Base-by-base conservation (phyloP, 176 grass and related monocot species). In the Hsuehochloa calcarea region DNA sequence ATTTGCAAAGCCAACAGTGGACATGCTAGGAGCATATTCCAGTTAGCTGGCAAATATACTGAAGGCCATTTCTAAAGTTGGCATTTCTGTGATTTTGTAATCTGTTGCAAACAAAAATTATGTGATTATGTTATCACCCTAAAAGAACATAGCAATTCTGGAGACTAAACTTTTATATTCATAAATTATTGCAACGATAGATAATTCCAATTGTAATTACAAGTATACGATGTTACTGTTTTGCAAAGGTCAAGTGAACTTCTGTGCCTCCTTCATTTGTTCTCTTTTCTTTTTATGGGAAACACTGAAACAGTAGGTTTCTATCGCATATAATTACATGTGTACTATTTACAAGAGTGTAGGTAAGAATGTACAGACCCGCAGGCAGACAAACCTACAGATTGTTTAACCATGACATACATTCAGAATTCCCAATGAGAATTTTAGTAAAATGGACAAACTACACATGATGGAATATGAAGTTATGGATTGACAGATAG, bases 41-140 rank as follows among this genome's bases (percentile, higher is more conserved):
- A 61, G 47, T 50, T 58, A 68, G 23, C 20, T 68, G 38, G 22
- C 1, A 20, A 82, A 69, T 38, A n/a, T 66, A 47, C 59, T 22
- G 26, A 87, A 68, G 35, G 43, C 22, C 27, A 15, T 68, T 60
- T 82, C 14, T 69, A 68, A 35, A 82, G 22, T 59, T 34, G 61
- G 13, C 61, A 82, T 55, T 61, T 27, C 16, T 3, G 43, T 35
- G 26, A 49, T 78, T 41, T 26, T 79, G 27, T 45, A 12, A 49
- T 38, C 43, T 43, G 40, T 10, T 10, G 9, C 40, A 43, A 43
- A 43, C 7, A 43, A 43, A 8, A 75, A 39, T 44, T 27, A 5
- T 3, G 41, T 35, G 26, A 65, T 78, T 41, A 41, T 79, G 27
- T 45, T 20, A 49, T 38, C 43, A 51, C 76, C 76, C 34, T 68